Evolutionary conservation across 768 basidiomycete species (phyloP).

Genomic region (Mycena leptocephala): DNA sequence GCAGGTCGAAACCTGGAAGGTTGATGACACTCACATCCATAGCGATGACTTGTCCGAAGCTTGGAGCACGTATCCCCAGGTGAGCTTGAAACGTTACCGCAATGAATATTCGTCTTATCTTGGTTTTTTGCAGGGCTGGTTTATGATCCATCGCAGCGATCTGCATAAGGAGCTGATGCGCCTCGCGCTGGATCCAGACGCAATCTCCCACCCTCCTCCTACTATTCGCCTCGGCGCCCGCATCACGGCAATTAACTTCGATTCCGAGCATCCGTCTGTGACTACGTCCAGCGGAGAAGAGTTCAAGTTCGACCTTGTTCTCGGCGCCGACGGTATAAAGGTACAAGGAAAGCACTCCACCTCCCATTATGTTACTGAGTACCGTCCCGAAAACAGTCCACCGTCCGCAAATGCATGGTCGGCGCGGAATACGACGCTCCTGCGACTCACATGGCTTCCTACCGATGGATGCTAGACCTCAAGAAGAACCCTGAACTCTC

Average conservation of each 20-base stretch:
- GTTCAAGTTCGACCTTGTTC: slow-evolving; percentile 16
- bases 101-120: neutral
- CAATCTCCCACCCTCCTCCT: neutral
- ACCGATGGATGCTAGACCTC: slow-evolving; percentile 30
- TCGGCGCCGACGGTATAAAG: slow-evolving; percentile 26
- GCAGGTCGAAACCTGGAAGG: neutral
- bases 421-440: slow-evolving; percentile 19
- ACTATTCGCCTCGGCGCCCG: slow-evolving; percentile 2
- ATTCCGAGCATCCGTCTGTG: neutral
- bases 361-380: neutral
- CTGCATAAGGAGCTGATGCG: slow-evolving; percentile 28
- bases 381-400: neutral
- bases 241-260: neutral
- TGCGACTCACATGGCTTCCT: slow-evolving; percentile 3
- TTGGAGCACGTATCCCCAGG: neutral
- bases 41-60: neutral
- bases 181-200: slow-evolving; percentile 9
- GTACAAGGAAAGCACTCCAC: neutral
- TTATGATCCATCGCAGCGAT: slow-evolving; percentile 29
- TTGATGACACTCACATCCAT: neutral
- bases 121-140: slow-evolving; percentile 18
- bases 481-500: slow-evolving; percentile 16
- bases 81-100: neutral
- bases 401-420: slow-evolving; percentile 22
- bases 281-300: slow-evolving; percentile 6